Base-by-base conservation (phyloP, 2,329 filamentous ascomycete species). In the Ceratocystis cacaofunesta region DNA sequence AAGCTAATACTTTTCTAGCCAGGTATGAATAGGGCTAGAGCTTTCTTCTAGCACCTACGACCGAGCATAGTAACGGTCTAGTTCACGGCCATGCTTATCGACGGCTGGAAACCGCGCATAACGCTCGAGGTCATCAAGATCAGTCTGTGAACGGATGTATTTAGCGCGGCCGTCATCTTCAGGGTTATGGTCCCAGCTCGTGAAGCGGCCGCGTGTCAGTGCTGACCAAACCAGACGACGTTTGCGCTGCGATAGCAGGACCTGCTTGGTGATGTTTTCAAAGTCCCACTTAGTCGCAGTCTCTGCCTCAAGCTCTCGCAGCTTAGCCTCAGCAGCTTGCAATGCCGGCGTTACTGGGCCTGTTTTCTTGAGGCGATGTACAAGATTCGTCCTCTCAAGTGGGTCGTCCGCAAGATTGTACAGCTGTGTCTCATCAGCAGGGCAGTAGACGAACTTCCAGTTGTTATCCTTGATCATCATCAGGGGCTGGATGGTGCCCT, bases 401-500 rank as follows among this genome's bases (percentile, higher is more conserved):
- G 90, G 90, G 71, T 96, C 92, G 22, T 78, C 75, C 57, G 80
- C 78, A 5, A 96, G 79, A 75, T 96, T 88, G 79, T 85, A 96
- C 12, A 96, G 82, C 77, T 94, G 90, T 36, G 89, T 86, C 41
- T 88, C 86, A 72, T 96, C 92, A 25, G 86, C 86, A 5, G 91
- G 85, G 71, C 90, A 96, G 69, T 84, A 90, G 69, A 94, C 85
- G 74, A 91, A 96, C 79, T 96, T 96, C 90, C 90, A 96, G 60
- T 82, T 80, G 7, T 90, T 90, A 65, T 90, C 86, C 66, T 89
- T 86, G 72, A 96, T 96, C 92, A 96, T 96, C 80, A 95, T 90
- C 66, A 95, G 83, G 1, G 92, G 92, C 3, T 88, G 86, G 65
- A 95, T 80, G 1, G 92, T 96, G 61, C 92, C 92, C 76, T 96